Evolutionary conservation across 2,329 filamentous ascomycete genomes (phyloP).

Genomic region (Geosmithia flava): DNA sequence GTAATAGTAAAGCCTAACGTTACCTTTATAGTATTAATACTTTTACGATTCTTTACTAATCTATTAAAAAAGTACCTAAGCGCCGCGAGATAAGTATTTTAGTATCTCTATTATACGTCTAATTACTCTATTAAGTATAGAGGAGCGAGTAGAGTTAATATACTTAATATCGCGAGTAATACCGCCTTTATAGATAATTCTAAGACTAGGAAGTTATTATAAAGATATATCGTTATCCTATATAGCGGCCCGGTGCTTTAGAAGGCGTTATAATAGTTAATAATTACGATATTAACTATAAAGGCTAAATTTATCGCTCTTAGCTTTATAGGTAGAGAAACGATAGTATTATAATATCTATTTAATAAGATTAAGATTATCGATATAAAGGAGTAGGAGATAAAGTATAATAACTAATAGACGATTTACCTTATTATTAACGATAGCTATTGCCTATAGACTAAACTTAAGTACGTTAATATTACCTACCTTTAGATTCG

Average conservation of each 20-base stretch:
- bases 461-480: conserved; percentile 2
- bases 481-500: conserved; percentile 3
- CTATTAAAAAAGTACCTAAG: background rate
- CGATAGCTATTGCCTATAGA: background rate
- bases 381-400: background rate
- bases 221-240: background rate
- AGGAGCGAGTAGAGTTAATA: background rate
- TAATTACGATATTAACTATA: background rate
- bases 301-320: background rate
- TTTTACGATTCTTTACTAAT: background rate
- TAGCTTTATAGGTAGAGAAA: background rate
- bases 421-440: conserved; percentile 1
- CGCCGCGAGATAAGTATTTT: background rate
- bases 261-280: background rate
- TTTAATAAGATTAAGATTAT: background rate
- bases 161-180: background rate
- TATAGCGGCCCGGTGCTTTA: background rate
- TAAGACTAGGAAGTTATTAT: background rate
- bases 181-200: background rate
- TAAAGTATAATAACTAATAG: conserved; percentile 1
- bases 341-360: background rate
- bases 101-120: background rate
- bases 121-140: no score
- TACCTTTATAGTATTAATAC: background rate
- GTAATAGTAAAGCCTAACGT: background rate